A percentile compares a stretch with the other conserved stretches of the same genome.
Conservation (phyloP, 2,329 filamentous ascomycete species). For the Dichotomopilus funicola region DNA sequence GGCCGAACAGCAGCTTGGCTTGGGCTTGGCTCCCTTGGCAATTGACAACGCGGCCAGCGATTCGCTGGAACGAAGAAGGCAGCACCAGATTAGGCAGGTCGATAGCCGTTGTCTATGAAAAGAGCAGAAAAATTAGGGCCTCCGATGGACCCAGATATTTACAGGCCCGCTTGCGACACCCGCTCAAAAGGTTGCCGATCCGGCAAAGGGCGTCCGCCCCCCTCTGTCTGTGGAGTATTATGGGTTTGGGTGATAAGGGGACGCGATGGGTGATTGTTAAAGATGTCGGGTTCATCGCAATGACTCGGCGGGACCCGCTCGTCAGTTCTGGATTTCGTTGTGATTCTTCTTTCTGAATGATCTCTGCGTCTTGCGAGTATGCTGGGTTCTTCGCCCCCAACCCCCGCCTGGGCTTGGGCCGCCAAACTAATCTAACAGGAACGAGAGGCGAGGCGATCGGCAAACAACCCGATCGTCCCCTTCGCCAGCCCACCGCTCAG, state of each 20-base stretch:
- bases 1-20: not conserved
- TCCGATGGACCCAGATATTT: not conserved
- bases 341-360: too few relatives aligned
- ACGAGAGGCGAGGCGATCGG: not conserved
- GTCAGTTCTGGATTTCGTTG: too few relatives aligned
- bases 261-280: too few relatives aligned
- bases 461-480: not conserved
- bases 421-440: too few relatives aligned
- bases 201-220: not conserved
- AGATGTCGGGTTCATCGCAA: too few relatives aligned
- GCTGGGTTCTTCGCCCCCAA: too few relatives aligned
- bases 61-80: conserved; percentile 17
- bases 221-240: not conserved
- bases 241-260: not conserved
- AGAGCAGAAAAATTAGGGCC: conserved; percentile 4
- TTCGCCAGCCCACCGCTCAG: too few relatives aligned
- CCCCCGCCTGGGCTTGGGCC: too few relatives aligned
- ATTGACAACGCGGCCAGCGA: conserved; percentile 10
- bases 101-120: conserved; percentile 9
- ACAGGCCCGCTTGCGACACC: too few relatives aligned
- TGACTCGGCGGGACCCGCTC: too few relatives aligned
- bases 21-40: not conserved
- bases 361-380: too few relatives aligned
- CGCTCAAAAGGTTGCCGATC: conserved; percentile 10
- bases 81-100: conserved; percentile 25